Conservation (phyloP, 331 rosid species). For the Rhamnella rubrinervis region DNA sequence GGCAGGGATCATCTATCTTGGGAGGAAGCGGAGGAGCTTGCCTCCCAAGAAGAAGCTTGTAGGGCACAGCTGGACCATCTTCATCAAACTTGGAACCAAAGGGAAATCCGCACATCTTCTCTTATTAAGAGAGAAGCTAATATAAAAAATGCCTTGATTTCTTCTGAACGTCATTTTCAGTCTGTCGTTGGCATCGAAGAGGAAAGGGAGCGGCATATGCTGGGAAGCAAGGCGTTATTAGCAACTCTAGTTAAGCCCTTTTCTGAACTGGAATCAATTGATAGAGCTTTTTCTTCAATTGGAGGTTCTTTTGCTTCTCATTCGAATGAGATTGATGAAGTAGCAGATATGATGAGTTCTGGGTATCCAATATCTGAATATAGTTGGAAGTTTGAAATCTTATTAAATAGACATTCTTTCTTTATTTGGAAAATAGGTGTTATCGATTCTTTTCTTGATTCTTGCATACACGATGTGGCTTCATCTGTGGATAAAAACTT, state of each 20-base stretch:
- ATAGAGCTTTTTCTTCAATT: conserved; percentile 52
- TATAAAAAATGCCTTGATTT: conserved; percentile 65
- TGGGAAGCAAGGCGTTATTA: conserved; percentile 59
- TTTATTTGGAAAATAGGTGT: conserved; percentile 86
- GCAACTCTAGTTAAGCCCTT: conserved; percentile 73
- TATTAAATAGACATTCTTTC: conserved; percentile 65
- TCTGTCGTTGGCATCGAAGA: conserved; percentile 53
- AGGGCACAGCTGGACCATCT: conserved; percentile 87
- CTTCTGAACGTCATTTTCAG: conserved; percentile 65
- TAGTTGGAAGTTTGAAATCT: conserved; percentile 78
- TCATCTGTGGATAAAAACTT: conserved; percentile 81
- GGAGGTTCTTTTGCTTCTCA: conserved; percentile 46
- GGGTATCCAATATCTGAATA: conserved; percentile 74
- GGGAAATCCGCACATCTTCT: conserved; percentile 64
- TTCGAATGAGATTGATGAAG: conserved; percentile 44
- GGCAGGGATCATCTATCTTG: conserved; percentile 96
- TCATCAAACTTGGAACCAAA: conserved; percentile 89
- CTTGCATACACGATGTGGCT: conserved; percentile 82
- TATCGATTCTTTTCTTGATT: conserved; percentile 84
- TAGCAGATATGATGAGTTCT: conserved; percentile 65
- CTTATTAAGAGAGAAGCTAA: conserved; percentile 85
- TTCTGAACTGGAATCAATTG: conserved; percentile 68
- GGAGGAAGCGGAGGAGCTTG: conserved; percentile 99
- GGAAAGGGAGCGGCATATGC: conserved; percentile 51
- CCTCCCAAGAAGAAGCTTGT: conserved; percentile 96